Base-by-base conservation (phyloP, 805 yeast species). In the Nakazawaea laoshanensis region DNA sequence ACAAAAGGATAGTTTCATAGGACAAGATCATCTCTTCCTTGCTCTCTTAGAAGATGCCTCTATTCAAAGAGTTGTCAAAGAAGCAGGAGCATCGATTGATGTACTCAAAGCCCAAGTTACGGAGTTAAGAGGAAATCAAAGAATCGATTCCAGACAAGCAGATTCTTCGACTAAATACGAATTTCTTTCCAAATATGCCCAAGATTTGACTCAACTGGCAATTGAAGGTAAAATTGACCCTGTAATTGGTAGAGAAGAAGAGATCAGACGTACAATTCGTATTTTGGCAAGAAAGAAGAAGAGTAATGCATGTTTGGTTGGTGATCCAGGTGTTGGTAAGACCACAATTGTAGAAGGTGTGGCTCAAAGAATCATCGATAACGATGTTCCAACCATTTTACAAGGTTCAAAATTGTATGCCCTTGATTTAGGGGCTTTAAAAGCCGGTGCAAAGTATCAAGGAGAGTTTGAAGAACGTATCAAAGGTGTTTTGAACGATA, bases 261-360 rank as follows among this genome's bases (percentile, higher is more conserved):
- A 92, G 62, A 92, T 92, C 45, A 74, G 97, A 61, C 72, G 96
- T 44, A 85, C 95, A 20, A 89, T 92, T 39, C 74, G 97, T 41
- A 95, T 92, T 3, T 67, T 92, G 40, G 88, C 98, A n/a, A 80
- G 98, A 63, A 77, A 98, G 62, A 84, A 95, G 26, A 92, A 92
- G 61, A 88, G 96, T 5, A 92, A 92, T 53, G 95, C 97, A 11
- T 92, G 95, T 48, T 63, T 92, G 39, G 87, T 92, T 49, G 98
- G 98, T 68, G 98, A 92, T 50, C 96, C 98, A 26, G 98, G 98
- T 75, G 96, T 92, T 34, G 98, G 98, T 69, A 92, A 92, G 63
- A 92, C 98, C 24, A 84, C 95, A 19, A 89, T 92, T 47, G 95
- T 92, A 33, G 98, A 92, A 63, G 98, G 97, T 49, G 96, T 92